Base-by-base conservation (phyloP, 2,329 filamentous ascomycete genomes). In the Didymella segeticola region DNA sequence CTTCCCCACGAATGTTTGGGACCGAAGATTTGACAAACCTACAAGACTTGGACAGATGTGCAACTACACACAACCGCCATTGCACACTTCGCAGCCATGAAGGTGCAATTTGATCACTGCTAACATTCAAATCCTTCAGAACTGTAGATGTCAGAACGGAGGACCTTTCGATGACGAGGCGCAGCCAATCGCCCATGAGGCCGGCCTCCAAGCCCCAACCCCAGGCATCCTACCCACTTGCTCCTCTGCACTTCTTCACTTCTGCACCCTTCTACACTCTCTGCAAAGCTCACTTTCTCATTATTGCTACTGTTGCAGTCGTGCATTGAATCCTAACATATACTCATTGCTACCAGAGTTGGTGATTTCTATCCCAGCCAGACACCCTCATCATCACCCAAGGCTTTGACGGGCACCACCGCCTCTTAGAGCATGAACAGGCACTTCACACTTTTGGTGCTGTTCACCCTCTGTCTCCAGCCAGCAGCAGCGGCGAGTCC, bases 341-440 rank as follows among this genome's bases (percentile, higher is more conserved):
- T 50, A 42, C 34, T 27, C 38, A 45, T 29, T 34, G 38, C 49
- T 53, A 14, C 37, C 23, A 26, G 15, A 43, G 33, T 41, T 37
- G 27, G 41, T 37, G 10, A 22, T 36, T 29, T 30, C 26, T 41
- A 30, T 29, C 38, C 41, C n/a, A 23, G 17, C 17, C 17, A 20
- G 41, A 33, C 53, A 50, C 56, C 50, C 43, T 60, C 51, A 43
- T 59, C 56, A 53, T 47, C 60, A 38, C 41, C 43, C 9, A 7
- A 17, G 41, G 52, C 64, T 56, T 47, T 70, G 69, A 66, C 67
- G 68, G 15, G 64, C 20, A 63, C 23, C 48, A 48, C 31, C 26
- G 47, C 22, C 31, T 43, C 34, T 47, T 45, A 48, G 56, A 71
- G 63, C 57, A 73, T 74, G 71, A 58, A 57, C 61, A 64, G 53